Base-by-base conservation (phyloP, 768 basidiomycete genomes). In the Polyporus arcularius region DNA sequence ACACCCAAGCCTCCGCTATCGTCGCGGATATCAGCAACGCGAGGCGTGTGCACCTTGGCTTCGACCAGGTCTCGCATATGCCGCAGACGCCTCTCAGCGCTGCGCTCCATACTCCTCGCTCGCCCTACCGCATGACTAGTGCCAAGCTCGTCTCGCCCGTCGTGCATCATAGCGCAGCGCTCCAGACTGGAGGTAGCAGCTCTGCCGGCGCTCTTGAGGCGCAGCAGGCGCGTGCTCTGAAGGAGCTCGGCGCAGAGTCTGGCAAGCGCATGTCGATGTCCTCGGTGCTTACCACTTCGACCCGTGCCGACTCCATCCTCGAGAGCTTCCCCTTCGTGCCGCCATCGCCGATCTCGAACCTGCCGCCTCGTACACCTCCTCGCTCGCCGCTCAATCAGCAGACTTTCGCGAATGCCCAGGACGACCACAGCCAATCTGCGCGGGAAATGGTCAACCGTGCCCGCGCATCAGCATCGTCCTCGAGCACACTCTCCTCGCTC, bases 281-380 rank as follows among this genome's bases (percentile, higher is more conserved):
- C 5, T 92, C 89, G 32, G 82, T 85, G 50, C 73, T 87, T 58
- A 84, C 84, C 12, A 76, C 88, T 14, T 89, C 89, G 10, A 88
- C 88, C 3, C 82, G 83, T 51, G 89, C 90, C 30, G 91, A 94
- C 70, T 93, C 91, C 3, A 91, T 94, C 65, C 80, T 94, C 30
- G 92, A 92, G 73, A 87, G 85, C 14, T 94, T 94, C 80, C 90
- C 90, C 39, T 93, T 94, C 71, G 91, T 94, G 9, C 92, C 92
- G 26, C 92, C 92, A 1, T 92, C 91, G 8, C 92, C 92, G 6
- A 92, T 94, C 60, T 92, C 90, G n/a, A 85, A 90, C 65, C 80
- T 88, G 55, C 91, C 90, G 10, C 76, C 86, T 66, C 80, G 90
- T 62, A 86, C 89, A 3, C 89, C 89, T 5, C 88, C 88, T 40